Conservation (phyloP, 352 stramenopile species). For the Chrysophaeum taylorii region DNA sequence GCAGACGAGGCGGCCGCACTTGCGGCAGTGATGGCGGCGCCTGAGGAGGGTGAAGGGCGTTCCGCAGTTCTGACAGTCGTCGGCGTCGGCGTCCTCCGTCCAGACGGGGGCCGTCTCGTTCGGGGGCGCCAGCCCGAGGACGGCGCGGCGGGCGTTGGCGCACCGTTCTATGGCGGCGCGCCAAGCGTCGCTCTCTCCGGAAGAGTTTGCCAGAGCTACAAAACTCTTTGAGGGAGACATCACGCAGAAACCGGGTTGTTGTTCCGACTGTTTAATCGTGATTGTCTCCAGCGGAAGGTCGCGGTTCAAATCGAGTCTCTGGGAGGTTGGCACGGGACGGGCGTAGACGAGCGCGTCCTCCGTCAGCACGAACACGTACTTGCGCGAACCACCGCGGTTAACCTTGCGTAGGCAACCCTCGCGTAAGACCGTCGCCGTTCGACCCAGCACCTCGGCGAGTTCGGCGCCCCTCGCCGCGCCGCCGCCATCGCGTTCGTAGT, state of each 20-base stretch:
- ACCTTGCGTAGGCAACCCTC: background rate
- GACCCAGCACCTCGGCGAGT: too few species aligned
- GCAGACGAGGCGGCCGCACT: constrained; percentile 63
- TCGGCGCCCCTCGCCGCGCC: too few species aligned
- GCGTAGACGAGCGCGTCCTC: background rate
- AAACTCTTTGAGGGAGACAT: background rate
- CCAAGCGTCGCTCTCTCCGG: background rate
- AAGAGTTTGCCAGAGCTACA: background rate
- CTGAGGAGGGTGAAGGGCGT: constrained; percentile 61
- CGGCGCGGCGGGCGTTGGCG: background rate
- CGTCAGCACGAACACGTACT: background rate
- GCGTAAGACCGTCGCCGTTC: too few species aligned
- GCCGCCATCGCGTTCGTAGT: too few species aligned
- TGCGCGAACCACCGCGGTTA: background rate
- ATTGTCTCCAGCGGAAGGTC: background rate
- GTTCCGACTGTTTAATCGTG: background rate
- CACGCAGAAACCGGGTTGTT: background rate
- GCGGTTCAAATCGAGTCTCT: background rate
- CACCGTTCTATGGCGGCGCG: background rate
- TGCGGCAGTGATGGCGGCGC: constrained; percentile 62
- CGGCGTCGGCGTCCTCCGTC: constrained; percentile 47
- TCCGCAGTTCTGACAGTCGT: constrained; percentile 52
- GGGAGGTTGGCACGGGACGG: background rate
- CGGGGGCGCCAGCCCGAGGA: background rate
- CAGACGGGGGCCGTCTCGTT: constrained; percentile 21